phyloP scores from a whole-genome alignment of 148 eudicot genomes.

The Heliamphora exappendiculata region DNA sequence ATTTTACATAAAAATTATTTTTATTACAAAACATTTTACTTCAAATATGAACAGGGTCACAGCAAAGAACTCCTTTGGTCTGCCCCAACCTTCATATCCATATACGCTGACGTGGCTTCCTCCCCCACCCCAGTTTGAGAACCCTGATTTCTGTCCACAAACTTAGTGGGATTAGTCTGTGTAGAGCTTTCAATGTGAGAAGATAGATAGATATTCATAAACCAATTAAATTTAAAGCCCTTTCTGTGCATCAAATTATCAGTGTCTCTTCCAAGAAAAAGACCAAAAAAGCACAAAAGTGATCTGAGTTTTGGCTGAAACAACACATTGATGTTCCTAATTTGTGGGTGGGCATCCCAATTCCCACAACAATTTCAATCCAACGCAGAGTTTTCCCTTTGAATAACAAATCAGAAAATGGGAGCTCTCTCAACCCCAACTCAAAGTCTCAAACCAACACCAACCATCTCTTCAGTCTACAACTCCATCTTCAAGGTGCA shows the following conservation, averaged over 20 bases:
- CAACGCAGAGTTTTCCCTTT: no score
- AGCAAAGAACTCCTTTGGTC: no score
- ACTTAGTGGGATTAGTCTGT: background rate
- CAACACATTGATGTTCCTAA: background rate
- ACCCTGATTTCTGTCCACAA: background rate
- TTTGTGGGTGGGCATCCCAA: background rate
- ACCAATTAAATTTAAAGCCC: no score
- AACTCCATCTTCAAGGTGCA: slow-evolving; percentile 34
- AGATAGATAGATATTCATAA: background rate
- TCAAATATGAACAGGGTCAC: no score
- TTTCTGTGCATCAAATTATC: no score
- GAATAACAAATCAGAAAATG: background rate
- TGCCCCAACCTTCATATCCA: no score
- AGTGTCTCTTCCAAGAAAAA: background rate
- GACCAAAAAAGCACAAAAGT: background rate
- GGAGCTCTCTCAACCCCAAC: slow-evolving; percentile 15
- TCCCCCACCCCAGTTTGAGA: background rate
- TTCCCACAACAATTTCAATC: no score
- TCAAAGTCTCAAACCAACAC: background rate
- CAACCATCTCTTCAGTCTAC: slow-evolving; percentile 14
- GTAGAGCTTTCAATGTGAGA: no score
- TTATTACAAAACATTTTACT: no score
- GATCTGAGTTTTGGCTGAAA: background rate
- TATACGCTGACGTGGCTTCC: slow-evolving; percentile 3
- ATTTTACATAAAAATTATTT: no score